Conservation (phyloP, 306 rosid genomes). For the Lotus japonicus region DNA sequence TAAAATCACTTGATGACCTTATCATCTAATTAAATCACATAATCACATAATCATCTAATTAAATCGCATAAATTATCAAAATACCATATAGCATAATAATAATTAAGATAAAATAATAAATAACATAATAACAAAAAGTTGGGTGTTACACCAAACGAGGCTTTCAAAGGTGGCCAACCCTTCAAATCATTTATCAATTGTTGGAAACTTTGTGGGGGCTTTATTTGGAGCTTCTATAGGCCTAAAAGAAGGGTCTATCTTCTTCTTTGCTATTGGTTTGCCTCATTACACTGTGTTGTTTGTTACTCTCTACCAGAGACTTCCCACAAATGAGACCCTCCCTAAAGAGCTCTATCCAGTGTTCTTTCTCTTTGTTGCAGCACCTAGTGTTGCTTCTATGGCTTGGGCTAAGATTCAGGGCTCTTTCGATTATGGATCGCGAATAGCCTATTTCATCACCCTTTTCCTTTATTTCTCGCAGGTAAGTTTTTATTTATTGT, state of each 20-base stretch:
- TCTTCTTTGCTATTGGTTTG: slow-evolving; percentile 83
- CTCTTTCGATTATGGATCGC: slow-evolving; percentile 61
- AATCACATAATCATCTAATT: too few relatives aligned
- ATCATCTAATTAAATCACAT: too few relatives aligned
- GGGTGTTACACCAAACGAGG: slow-evolving; percentile 65
- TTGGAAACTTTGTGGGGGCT: slow-evolving; percentile 91
- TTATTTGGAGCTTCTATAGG: slow-evolving; percentile 87
- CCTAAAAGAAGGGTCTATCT: slow-evolving; percentile 75
- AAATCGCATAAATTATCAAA: too few relatives aligned
- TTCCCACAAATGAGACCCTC: slow-evolving; percentile 77
- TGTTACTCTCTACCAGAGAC: slow-evolving; percentile 90
- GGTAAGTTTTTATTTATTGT: slow-evolving; percentile 34
- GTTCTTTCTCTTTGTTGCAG: slow-evolving; percentile 85
- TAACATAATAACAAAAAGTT: too few relatives aligned
- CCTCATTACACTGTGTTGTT: slow-evolving; percentile 77
- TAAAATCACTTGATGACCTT: too few relatives aligned
- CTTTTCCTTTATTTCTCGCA: slow-evolving; percentile 82
- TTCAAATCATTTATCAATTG: slow-evolving; percentile 69
- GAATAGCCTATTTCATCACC: slow-evolving; percentile 72
- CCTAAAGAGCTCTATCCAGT: slow-evolving; percentile 95
- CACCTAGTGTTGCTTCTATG: slow-evolving; percentile 95
- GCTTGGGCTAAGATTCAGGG: slow-evolving; percentile 90
- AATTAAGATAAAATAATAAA: too few relatives aligned
- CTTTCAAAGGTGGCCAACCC: slow-evolving; percentile 90
- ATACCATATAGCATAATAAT: too few relatives aligned